These are phyloP conservation scores for Penicillium egyptiacum DNA, from an alignment of 495 filamentous ascomycete species.

Conservation along the genomic window DNA sequence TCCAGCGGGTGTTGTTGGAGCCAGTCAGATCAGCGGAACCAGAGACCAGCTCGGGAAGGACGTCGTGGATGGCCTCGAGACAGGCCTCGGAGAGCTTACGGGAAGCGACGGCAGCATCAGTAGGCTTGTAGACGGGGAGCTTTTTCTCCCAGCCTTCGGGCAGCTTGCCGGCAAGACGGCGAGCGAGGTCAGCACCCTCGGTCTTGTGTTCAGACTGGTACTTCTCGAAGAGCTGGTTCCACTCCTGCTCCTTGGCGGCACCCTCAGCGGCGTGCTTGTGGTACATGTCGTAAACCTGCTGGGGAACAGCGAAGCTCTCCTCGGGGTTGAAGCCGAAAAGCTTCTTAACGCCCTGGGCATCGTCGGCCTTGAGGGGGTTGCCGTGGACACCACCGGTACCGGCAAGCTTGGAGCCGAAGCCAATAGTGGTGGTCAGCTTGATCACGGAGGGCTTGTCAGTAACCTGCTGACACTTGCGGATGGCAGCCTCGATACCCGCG, in stretches of 20 bases:
- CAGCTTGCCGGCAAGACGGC: conserved; percentile 79
- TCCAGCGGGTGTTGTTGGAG: conserved; percentile 98
- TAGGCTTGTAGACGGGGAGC: conserved; percentile 87
- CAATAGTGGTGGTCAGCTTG: conserved; percentile 96
- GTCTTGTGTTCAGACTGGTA: conserved; percentile 75
- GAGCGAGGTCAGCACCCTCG: conserved; percentile 74
- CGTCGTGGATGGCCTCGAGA: conserved; percentile 80
- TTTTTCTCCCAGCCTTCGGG: conserved; percentile 96
- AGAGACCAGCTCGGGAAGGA: conserved; percentile 86
- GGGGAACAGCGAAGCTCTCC: conserved; percentile 89
- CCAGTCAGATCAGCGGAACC: conserved; percentile 97
- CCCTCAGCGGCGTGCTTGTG: conserved; percentile 76
- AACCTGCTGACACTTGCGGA: conserved; percentile 79
- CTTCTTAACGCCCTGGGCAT: conserved; percentile 85
- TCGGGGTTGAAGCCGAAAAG: conserved; percentile 96
- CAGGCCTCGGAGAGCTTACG: conserved; percentile 95
- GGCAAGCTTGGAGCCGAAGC: conserved; percentile 90
- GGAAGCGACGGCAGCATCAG: conserved; percentile 81
- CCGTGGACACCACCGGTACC: conserved; percentile 96
- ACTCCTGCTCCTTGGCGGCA: conserved; percentile 89
- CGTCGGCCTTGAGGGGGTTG: conserved; percentile 88
- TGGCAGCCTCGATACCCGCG: conserved; percentile 81
- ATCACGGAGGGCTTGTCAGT: conserved; percentile 96
- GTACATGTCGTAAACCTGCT: conserved; percentile 92
- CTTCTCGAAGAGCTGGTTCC: conserved; percentile 89